These are phyloP conservation scores for Collybia sordida DNA, from an alignment of 768 basidiomycete species.

Conservation along the genomic window DNA sequence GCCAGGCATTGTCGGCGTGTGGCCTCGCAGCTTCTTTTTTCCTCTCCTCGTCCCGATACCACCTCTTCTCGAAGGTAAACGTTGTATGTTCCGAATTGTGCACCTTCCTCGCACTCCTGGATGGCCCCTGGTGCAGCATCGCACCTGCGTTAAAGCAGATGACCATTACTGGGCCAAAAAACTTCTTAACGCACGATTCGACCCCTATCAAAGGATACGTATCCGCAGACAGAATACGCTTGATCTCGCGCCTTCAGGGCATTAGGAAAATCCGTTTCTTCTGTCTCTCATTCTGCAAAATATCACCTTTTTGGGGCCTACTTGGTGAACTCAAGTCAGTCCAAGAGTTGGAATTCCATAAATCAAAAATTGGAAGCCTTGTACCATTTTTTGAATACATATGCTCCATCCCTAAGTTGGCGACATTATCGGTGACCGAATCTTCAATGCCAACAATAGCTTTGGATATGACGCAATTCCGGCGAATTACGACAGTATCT, in stretches of 20 bases:
- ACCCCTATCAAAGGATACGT: slow-evolving; percentile 6
- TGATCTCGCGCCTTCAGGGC: slow-evolving; percentile 10
- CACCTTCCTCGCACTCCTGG: slow-evolving; percentile 24
- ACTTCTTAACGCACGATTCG: background rate
- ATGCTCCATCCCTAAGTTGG: slow-evolving; percentile 24
- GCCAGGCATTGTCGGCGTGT: slow-evolving; percentile 23
- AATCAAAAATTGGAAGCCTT: slow-evolving; percentile 20
- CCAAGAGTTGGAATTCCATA: slow-evolving; percentile 22
- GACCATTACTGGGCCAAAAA: slow-evolving; percentile 13
- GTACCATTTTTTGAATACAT: slow-evolving; percentile 24
- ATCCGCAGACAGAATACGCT: slow-evolving; percentile 12
- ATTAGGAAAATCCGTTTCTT: slow-evolving; percentile 20
- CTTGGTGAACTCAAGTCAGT: slow-evolving; percentile 24
- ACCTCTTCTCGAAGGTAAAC: slow-evolving; percentile 28
- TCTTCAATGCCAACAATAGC: slow-evolving; percentile 16
- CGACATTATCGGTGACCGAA: slow-evolving; percentile 25
- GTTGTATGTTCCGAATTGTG: slow-evolving; percentile 22
- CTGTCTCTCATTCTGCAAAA: slow-evolving; percentile 21
- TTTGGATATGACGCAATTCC: slow-evolving; percentile 10
- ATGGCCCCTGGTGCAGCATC: slow-evolving; percentile 27
- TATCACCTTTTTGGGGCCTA: slow-evolving; percentile 26
- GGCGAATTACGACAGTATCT: slow-evolving; percentile 12
- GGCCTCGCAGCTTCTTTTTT: slow-evolving; percentile 27
- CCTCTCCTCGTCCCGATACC: slow-evolving; percentile 22
- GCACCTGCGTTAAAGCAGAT: slow-evolving; percentile 21